Evolutionary conservation across 2,329 filamentous ascomycete genomes (phyloP).

Genomic region (Ophiocordyceps sinensis): DNA sequence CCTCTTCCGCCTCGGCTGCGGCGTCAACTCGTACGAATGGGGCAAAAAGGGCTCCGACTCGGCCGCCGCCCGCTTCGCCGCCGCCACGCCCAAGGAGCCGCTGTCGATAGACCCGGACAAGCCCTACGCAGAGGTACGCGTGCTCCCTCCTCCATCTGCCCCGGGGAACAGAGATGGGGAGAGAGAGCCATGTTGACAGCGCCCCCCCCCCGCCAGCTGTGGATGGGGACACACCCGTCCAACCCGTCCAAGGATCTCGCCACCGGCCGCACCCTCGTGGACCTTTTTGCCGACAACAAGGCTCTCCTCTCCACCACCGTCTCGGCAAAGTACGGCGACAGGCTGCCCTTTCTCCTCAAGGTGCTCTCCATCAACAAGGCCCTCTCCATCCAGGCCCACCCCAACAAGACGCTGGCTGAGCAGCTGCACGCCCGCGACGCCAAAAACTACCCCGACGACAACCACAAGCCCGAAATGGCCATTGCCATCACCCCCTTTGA

Average conservation of each 20-base stretch:
- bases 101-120: slow-evolving; percentile 73
- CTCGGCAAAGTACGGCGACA: slow-evolving; percentile 59
- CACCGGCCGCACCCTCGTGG: slow-evolving; percentile 73
- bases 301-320: slow-evolving; percentile 64
- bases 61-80: slow-evolving; percentile 77
- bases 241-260: slow-evolving; percentile 82
- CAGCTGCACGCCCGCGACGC: slow-evolving; percentile 72
- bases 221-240: slow-evolving; percentile 98
- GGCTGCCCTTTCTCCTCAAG: slow-evolving; percentile 94
- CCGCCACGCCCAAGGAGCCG: slow-evolving; percentile 61
- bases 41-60: slow-evolving; percentile 83
- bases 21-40: slow-evolving; percentile 98
- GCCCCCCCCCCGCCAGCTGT: slow-evolving; percentile 52
- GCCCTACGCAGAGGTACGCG: slow-evolving; percentile 77
- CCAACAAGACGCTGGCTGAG: slow-evolving; percentile 84
- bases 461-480: slow-evolving; percentile 99
- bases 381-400: slow-evolving; percentile 91
- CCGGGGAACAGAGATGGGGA: background rate
- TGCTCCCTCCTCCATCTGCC: too few relatives aligned
- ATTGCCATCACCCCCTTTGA: slow-evolving; percentile 95
- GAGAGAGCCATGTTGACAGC: too few relatives aligned
- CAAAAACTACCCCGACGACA: slow-evolving; percentile 96
- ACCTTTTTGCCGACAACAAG: slow-evolving; percentile 77
- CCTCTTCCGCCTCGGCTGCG: slow-evolving; percentile 72
- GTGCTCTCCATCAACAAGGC: slow-evolving; percentile 93